Evolutionary conservation across 495 filamentous ascomycete genomes (phyloP), one percentile per base, ranked within the genome.

Genomic region (Cenococcum geophilum): DNA sequence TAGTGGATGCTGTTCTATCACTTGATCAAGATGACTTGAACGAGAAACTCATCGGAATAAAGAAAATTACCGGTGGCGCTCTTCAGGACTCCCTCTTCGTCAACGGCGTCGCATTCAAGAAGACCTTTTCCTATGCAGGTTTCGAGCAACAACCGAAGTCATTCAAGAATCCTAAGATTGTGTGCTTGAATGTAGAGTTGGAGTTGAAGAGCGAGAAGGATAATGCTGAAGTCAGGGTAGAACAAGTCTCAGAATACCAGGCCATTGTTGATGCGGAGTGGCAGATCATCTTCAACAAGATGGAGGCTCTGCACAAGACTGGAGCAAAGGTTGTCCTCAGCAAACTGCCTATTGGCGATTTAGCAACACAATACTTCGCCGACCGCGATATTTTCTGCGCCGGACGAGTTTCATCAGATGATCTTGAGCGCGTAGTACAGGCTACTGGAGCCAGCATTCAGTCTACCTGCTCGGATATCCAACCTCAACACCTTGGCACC

Each of bases 271-370:
- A 98, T 73, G 93, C 93, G 43, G 93, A 98, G 75, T 98, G 93
- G 93, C 89, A 96, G 77, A 98, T 98, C 72, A 98, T 98, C 74
- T 96, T 84, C 84, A 91, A 97, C 81, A 98, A 98, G 81, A 85
- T 97, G 68, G 92, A 98, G 76, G 91, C 92, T 27, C 76, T 92
- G 53, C 82, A 90, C 81, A 86, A 91, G 72, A 96, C 92, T 4
- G 93, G 92, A 50, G 93, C 93, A 43, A 95, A 95, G 80, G 91
- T 98, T 61, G 90, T 98, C 25, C 83, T 98, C 52, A 95, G 89
- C 73, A 98, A 97, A 78, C 80, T 97, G 68, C 93, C 93, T 48
- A 97, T 98, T 71, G 93, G 93, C 74, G 93, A 98, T 77, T 78
- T 98, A 67, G 93, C 93, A 59, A 98, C 93, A 36, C 93, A 98